Base-by-base conservation (phyloP, 2,329 filamentous ascomycete species). In the Podosphaera fusca region DNA sequence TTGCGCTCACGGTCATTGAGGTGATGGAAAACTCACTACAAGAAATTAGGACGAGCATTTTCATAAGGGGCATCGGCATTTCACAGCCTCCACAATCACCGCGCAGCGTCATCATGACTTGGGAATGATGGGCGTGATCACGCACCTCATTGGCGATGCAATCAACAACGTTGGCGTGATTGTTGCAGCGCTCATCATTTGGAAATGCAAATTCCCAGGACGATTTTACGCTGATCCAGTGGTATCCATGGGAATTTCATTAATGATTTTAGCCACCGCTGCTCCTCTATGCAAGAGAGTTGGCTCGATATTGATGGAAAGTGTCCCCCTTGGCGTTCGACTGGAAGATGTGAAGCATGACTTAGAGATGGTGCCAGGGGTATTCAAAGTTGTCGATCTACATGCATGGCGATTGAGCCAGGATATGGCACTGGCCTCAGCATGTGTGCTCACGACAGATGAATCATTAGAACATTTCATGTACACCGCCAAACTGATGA, bases 111-210 rank as follows among this genome's bases (percentile, higher is more conserved):
- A 71, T 0, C 73, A 72, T 58, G 81, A 88, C 64, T 71, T 88
- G n/a, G 82, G 80, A 9, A 82, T 86, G 72, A 70, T 84, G 60
- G 84, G 81, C 1, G 82, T 85, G 0, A 64, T 88, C 9, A 69
- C 85, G 12, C 85, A 89, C 63, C 76, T 88, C 33, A 64, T 85
- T 2, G 81, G 83, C 36, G 85, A 89, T 63, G 82, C 82, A 4
- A 73, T 84, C 60, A 88, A 87, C 69, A 89, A 89, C 62, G 67
- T 87, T 9, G 84, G 83, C 8, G 84, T 89, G 59, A 86, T 87
- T 54, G 71, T 82, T 40, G 77, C 83, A 0, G 82, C 81, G 0
- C 64, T 82, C 1, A 72, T 86, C 36, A 83, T 88, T 66, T 87
- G 82, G 84, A 71, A 80, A 58, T 72, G 75, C 0, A 65, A 74